Evolutionary conservation across 2,329 filamentous ascomycete genomes (phyloP).

Genomic region (Blastomyces gilchristii): DNA sequence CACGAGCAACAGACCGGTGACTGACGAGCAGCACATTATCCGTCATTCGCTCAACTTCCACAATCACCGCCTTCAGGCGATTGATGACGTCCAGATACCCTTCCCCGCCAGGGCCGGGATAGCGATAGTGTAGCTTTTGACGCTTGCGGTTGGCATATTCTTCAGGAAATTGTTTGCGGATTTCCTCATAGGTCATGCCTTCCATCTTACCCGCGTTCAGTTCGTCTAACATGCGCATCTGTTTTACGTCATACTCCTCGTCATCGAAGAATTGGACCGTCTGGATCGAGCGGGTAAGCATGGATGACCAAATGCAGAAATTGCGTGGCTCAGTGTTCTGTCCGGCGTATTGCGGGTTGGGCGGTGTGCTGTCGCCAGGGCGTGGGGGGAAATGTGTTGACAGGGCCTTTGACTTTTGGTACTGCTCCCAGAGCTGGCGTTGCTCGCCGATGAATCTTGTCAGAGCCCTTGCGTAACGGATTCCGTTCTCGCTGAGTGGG

Average conservation of each 20-base stretch:
- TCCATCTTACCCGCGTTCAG: constrained; percentile 89
- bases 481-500: constrained; percentile 67
- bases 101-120: constrained; percentile 90
- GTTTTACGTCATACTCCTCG: constrained; percentile 91
- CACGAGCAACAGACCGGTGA: constrained; percentile 82
- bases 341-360: constrained; percentile 66
- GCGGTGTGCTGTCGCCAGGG: constrained; percentile 84
- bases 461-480: constrained; percentile 66
- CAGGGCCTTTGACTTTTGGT: constrained; percentile 67
- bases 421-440: constrained; percentile 68
- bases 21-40: constrained; percentile 89
- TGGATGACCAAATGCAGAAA: constrained; percentile 97
- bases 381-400: constrained; percentile 78
- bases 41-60: constrained; percentile 93
- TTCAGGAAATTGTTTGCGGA: constrained; percentile 63
- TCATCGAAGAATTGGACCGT: constrained; percentile 88
- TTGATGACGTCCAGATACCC: constrained; percentile 97
- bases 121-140: constrained; percentile 93
- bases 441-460: constrained; percentile 75
- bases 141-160: constrained; percentile 70
- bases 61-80: constrained; percentile 85
- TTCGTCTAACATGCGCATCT: constrained; percentile 97
- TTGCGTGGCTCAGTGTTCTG: constrained; percentile 56
- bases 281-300: constrained; percentile 82
- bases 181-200: constrained; percentile 88